Percentiles rank a stretch among this genome's conserved stretches.
These are phyloP conservation scores for Lasiodiplodia sp. DNA, from an alignment of 2,329 filamentous ascomycete species.

Conservation along the genomic window DNA sequence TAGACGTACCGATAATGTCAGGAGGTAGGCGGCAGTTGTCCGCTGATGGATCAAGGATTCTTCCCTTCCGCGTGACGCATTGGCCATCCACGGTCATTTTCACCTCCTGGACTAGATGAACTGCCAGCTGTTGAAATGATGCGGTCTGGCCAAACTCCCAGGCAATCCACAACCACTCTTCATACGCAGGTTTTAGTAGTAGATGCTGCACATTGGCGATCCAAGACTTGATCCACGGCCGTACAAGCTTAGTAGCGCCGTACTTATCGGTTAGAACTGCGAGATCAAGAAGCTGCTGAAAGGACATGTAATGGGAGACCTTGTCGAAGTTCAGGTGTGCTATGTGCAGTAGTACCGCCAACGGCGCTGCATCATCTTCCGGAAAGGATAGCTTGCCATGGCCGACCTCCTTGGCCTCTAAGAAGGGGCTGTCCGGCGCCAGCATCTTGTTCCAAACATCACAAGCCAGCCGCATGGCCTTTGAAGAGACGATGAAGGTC, in stretches of 20 bases:
- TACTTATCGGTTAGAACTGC: slow-evolving; percentile 16
- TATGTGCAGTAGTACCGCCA: slow-evolving; percentile 30
- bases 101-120: neutral
- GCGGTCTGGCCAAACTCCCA: slow-evolving; percentile 3
- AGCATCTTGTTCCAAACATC: slow-evolving; percentile 3
- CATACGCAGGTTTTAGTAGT: neutral
- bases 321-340: slow-evolving; percentile 10
- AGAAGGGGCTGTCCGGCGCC: slow-evolving; percentile 1
- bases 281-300: neutral
- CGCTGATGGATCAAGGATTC: neutral
- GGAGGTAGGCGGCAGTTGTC: neutral
- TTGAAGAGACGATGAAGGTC: slow-evolving; percentile 3
- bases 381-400: slow-evolving; percentile 9
- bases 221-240: slow-evolving; percentile 15
- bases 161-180: slow-evolving; percentile 17
- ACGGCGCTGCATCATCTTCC: slow-evolving; percentile 14
- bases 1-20: slow-evolving; percentile 8
- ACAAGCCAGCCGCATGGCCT: slow-evolving; percentile 2
- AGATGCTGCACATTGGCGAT: neutral
- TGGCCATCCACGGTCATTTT: neutral
- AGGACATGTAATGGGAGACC: neutral
- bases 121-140: neutral
- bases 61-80: neutral
- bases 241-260: slow-evolving; percentile 9
- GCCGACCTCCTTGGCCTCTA: neutral